phyloP scores from a whole-genome alignment of 176 grass and related monocot species.

The Canna indica region DNA sequence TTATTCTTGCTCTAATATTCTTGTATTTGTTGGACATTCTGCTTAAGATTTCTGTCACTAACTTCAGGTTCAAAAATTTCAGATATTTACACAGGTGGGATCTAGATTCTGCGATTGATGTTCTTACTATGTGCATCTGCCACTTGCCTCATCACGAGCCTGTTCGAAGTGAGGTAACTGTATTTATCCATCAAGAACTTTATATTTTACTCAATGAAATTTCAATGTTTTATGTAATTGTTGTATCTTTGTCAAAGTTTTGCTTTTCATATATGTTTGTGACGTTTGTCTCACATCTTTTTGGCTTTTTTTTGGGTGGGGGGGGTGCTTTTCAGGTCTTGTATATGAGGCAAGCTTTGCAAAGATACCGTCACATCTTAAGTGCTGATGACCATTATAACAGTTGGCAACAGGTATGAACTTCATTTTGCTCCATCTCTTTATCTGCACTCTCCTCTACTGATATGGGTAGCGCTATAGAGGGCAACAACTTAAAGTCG shows the following conservation, averaged over 20 bases:
- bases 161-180: conserved; percentile 51
- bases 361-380: conserved; percentile 72
- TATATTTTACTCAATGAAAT: neutral
- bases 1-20: neutral
- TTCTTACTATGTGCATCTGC: conserved; percentile 87
- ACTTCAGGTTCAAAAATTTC: conserved; percentile 25
- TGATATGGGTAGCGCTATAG: neutral
- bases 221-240: neutral
- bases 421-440: conserved; percentile 7
- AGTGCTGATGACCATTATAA: conserved; percentile 63
- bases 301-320: too few species aligned
- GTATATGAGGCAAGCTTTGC: conserved; percentile 66
- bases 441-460: too few species aligned
- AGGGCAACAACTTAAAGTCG: neutral
- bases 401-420: conserved; percentile 86
- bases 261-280: neutral
- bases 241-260: neutral
- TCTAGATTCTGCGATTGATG: conserved; percentile 69
- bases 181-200: conserved; percentile 6
- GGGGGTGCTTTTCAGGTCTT: conserved; percentile 37
- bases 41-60: conserved; percentile 1
- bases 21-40: neutral
- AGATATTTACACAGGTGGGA: conserved; percentile 79
- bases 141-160: conserved; percentile 71
- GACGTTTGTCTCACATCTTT: neutral